A percentile compares a stretch with the other conserved stretches of the same genome.
Evolutionary conservation across 352 stramenopile species (phyloP).

Genomic region (Phytopythium mirpurense): DNA sequence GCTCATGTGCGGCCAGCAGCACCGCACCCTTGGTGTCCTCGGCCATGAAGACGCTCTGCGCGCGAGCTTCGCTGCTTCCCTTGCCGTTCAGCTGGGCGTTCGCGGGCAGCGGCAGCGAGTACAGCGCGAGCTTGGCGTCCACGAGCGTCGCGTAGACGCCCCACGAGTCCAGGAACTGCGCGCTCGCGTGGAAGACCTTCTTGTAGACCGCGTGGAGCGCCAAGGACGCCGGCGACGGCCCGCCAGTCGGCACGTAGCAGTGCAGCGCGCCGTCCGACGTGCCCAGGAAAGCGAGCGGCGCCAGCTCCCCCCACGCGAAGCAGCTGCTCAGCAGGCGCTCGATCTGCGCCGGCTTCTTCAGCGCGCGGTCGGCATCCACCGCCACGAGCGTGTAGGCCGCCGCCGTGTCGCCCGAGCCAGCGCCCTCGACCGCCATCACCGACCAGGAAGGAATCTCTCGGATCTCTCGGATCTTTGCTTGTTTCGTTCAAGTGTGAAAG

Average conservation of each 20-base stretch:
- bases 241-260: slow-evolving; percentile 35
- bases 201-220: slow-evolving; percentile 57
- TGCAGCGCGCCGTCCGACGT: slow-evolving; percentile 54
- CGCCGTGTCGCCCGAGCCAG: neutral
- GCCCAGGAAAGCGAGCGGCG: slow-evolving; percentile 53
- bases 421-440: neutral
- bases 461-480: too few species aligned
- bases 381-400: slow-evolving; percentile 36
- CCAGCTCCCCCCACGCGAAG: slow-evolving; percentile 25
- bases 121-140: slow-evolving; percentile 54
- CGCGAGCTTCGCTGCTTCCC: slow-evolving; percentile 6
- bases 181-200: slow-evolving; percentile 46
- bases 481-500: too few species aligned
- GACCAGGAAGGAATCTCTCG: too few species aligned
- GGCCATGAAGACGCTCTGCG: slow-evolving; percentile 25
- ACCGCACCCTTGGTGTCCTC: slow-evolving; percentile 61
- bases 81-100: slow-evolving; percentile 35
- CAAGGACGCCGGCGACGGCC: slow-evolving; percentile 17
- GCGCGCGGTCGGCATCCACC: slow-evolving; percentile 47
- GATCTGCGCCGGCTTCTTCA: slow-evolving; percentile 52
- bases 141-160: slow-evolving; percentile 54
- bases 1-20: slow-evolving; percentile 51
- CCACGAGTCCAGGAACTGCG: slow-evolving; percentile 62
- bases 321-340: slow-evolving; percentile 40
- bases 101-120: slow-evolving; percentile 51